Conservation (phyloP, 2,329 filamentous ascomycete genomes). For the Teratosphaeriaceae sp. region DNA sequence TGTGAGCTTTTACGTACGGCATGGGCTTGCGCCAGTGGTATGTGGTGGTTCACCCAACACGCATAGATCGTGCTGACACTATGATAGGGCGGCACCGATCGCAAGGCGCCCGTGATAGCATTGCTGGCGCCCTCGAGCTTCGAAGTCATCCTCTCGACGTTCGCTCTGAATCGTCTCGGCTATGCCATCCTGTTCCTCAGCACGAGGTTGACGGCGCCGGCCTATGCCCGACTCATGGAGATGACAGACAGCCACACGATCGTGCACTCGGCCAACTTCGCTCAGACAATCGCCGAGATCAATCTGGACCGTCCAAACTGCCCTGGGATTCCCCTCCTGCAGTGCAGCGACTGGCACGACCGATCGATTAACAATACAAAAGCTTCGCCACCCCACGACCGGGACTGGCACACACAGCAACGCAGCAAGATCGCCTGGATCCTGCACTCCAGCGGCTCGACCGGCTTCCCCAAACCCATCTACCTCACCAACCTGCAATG, state of each 20-base stretch:
- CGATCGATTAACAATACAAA: slow-evolving; percentile 6
- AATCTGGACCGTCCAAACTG: slow-evolving; percentile 22
- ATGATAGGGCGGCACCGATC: slow-evolving; percentile 16
- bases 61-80: neutral
- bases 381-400: neutral
- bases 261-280: slow-evolving; percentile 19
- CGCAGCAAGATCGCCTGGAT: slow-evolving; percentile 35
- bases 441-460: slow-evolving; percentile 50
- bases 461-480: slow-evolving; percentile 58
- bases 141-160: slow-evolving; percentile 48
- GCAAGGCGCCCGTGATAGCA: slow-evolving; percentile 36
- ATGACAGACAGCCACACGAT: slow-evolving; percentile 32
- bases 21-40: slow-evolving; percentile 24
- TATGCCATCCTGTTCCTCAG: slow-evolving; percentile 50
- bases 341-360: slow-evolving; percentile 18
- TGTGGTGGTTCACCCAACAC: slow-evolving; percentile 5
- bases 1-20: slow-evolving; percentile 18
- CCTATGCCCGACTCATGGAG: slow-evolving; percentile 43
- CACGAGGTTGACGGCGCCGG: slow-evolving; percentile 46
- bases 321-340: slow-evolving; percentile 24
- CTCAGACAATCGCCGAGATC: slow-evolving; percentile 28
- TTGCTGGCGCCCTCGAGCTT: slow-evolving; percentile 49
- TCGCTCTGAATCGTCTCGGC: slow-evolving; percentile 51
- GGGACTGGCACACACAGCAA: slow-evolving; percentile 12
- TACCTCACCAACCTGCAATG: slow-evolving; percentile 49